phyloP scores from a whole-genome alignment of 1,284 basidiomycete species.

The Xanthoconium separans region DNA sequence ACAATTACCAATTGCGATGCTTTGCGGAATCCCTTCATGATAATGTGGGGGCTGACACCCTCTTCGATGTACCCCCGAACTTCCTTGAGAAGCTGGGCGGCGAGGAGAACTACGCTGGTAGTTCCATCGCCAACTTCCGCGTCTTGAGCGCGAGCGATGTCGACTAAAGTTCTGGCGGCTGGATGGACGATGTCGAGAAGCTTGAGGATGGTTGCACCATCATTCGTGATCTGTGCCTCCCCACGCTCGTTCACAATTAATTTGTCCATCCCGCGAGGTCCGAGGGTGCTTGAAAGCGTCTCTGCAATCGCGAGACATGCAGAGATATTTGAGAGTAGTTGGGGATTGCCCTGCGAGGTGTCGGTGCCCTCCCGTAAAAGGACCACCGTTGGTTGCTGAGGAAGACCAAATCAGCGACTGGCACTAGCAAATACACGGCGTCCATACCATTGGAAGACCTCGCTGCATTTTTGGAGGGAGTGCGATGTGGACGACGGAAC shows the following conservation, averaged over 20 bases:
- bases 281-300: conserved; percentile 93
- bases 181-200: conserved; percentile 97
- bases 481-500: neutral
- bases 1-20: conserved; percentile 79
- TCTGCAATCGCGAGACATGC: conserved; percentile 91
- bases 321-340: conserved; percentile 94
- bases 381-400: conserved; percentile 91
- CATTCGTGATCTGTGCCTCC: conserved; percentile 97
- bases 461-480: conserved; percentile 63
- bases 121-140: conserved; percentile 99
- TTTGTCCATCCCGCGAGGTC: conserved; percentile 99
- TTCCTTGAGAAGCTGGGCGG: conserved; percentile 95
- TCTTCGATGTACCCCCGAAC: conserved; percentile 93
- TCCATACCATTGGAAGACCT: conserved; percentile 63
- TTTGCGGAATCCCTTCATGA: conserved; percentile 94
- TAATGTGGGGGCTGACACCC: conserved; percentile 95
- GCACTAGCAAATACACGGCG: neutral
- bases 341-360: conserved; percentile 92
- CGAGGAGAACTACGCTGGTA: conserved; percentile 92
- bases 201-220: conserved; percentile 97
- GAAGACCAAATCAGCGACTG: conserved; percentile 17
- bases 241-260: conserved; percentile 91
- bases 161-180: conserved; percentile 93
- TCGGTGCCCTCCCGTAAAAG: conserved; percentile 96
- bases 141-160: conserved; percentile 97